phyloP scores from a whole-genome alignment of 2,329 filamentous ascomycete species.

The Arthrobotrys conoides region DNA sequence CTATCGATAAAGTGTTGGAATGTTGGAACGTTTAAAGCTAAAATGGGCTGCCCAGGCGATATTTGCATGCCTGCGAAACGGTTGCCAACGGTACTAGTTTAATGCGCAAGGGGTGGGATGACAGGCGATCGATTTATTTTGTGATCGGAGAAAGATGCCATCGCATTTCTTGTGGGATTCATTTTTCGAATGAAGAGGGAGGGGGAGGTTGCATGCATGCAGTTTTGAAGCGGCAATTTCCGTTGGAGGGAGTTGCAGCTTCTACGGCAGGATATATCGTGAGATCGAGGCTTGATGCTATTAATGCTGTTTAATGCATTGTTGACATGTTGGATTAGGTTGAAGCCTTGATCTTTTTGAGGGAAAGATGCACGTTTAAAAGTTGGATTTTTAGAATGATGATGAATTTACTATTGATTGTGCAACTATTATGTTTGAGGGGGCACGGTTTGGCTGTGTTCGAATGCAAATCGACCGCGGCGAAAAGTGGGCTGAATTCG shows the following conservation, averaged over 20 bases:
- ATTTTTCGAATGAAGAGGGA: neutral
- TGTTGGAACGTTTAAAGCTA: slow-evolving; percentile 19
- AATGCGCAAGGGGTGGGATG: neutral
- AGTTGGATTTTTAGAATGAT: slow-evolving; percentile 7
- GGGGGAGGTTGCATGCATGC: neutral
- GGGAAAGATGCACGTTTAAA: neutral
- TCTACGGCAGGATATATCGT: neutral
- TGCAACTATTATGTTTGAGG: neutral
- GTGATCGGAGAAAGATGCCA: slow-evolving; percentile 6
- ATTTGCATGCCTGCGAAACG: slow-evolving; percentile 27
- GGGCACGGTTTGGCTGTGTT: neutral
- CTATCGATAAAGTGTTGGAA: slow-evolving; percentile 25
- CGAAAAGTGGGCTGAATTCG: neutral
- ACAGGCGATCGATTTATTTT: neutral
- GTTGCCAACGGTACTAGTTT: neutral
- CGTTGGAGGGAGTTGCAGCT: neutral
- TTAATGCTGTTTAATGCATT: neutral
- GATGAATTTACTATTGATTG: neutral
- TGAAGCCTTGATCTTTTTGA: slow-evolving; percentile 5
- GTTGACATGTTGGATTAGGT: neutral
- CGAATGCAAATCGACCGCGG: neutral
- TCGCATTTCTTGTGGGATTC: neutral
- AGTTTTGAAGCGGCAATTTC: slow-evolving; percentile 20
- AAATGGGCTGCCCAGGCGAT: neutral
- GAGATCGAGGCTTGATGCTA: neutral